Evolutionary conservation across 306 rosid species (phyloP).

Genomic region (Vicia sativa): DNA sequence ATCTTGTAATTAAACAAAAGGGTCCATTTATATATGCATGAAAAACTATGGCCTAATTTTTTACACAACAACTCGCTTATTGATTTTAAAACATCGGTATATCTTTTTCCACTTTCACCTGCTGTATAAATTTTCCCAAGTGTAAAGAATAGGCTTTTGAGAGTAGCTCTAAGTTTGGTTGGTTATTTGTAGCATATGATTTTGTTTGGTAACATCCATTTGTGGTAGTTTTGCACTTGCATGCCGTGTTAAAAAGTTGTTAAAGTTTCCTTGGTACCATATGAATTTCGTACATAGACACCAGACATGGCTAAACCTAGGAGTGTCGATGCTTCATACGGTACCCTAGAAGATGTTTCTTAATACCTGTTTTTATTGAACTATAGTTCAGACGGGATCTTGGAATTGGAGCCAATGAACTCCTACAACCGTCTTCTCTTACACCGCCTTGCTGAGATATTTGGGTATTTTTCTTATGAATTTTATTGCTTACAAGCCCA

Average conservation of each 20-base stretch:
- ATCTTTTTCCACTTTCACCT: neutral
- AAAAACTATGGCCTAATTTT: neutral
- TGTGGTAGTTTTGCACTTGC: constrained; percentile 22
- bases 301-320: neutral
- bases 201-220: constrained; percentile 9
- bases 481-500: constrained; percentile 27
- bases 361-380: constrained; percentile 39
- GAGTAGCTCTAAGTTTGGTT: constrained; percentile 4
- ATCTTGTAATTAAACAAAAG: neutral
- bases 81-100: constrained; percentile 8
- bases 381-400: constrained; percentile 75
- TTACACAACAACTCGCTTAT: neutral
- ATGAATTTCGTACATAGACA: neutral
- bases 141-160: no score
- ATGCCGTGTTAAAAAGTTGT: constrained; percentile 20
- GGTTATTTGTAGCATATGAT: constrained; percentile 35
- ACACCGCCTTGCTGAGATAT: constrained; percentile 98
- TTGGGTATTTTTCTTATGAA: constrained; percentile 64
- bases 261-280: constrained; percentile 19
- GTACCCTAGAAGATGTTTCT: constrained; percentile 21
- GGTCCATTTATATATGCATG: neutral
- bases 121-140: no score
- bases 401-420: constrained; percentile 95
- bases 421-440: constrained; percentile 93
- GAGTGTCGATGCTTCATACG: neutral